Evolutionary conservation across 345 rosid species (phyloP), one percentile per base, ranked within the genome.

Genomic region (Pelargonium nanum): DNA sequence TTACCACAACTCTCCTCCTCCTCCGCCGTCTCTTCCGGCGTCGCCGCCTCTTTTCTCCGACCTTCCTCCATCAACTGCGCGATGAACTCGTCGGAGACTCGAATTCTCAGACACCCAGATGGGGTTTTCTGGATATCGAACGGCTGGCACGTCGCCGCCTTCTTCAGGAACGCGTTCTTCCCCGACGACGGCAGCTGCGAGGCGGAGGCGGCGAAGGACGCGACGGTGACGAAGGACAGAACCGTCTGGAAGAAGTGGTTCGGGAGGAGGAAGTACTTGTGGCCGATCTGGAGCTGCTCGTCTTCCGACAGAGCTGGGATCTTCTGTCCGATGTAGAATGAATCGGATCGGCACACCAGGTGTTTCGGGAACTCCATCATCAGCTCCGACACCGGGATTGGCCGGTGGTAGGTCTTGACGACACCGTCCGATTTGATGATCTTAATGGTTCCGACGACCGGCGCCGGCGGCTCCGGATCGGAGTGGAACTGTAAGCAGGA

Each of bases 31-130:
- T 24, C 5, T 5, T 19, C 20, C 1, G 53, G 21, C 20, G 71
- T 63, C 17, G 61, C 59, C 0, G 59, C 72, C 51, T 24, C 52
- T 10, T 24, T 32, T 48, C 55, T 34, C 6, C 56, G 62, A 15
- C 79, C 78, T 58, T 81, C 76, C 68, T 82, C 80, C 80, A 84
- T 79, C 55, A 91, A 34, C 12, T 76, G 83, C 50, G 88, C 75
- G 40, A 91, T 64, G 71, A 88, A 91, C 56, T 91, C 97, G 50
- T 84, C 97, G 6, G 86, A 88, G 4, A 91, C 88, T 2, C 96
- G 86, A 12, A 91, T 78, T 70, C 76, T 75, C 3, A 80, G 60
- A 22, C 77, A 66, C 26, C 94, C 96, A 21, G 78, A 75, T 4
- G 80, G 70, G 15, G 80, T 74, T 72, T 72, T 85, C 24, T 82